Evolutionary conservation across 257 asterid species (phyloP).

Genomic region (Plantago major): DNA sequence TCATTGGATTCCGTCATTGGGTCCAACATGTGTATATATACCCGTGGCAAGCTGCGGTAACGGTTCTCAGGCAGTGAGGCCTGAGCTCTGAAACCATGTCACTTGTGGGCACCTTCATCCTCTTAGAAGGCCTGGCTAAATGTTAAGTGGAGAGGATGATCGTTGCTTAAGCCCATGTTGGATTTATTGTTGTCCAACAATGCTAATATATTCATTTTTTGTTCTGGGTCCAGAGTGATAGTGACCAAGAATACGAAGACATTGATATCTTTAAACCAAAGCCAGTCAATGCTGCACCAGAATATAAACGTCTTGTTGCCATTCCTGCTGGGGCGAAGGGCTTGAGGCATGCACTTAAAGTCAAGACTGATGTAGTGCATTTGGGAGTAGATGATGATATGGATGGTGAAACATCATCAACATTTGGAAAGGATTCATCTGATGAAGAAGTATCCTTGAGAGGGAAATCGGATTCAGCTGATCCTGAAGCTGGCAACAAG

Average conservation of each 20-base stretch:
- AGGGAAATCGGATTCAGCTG: constrained; percentile 10
- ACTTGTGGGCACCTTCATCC: too few relatives aligned
- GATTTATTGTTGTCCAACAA: too few relatives aligned
- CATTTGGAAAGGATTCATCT: constrained; percentile 39
- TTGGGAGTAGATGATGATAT: constrained; percentile 42
- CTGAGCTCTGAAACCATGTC: too few relatives aligned
- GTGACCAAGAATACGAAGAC: constrained; percentile 7
- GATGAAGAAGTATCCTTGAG: constrained; percentile 36
- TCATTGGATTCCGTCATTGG: too few relatives aligned
- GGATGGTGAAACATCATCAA: constrained; percentile 38
- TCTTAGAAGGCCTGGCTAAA: too few relatives aligned
- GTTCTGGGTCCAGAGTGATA: constrained; percentile 1
- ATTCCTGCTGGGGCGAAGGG: constrained; percentile 4
- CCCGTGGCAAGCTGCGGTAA: too few relatives aligned
- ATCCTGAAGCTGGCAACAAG: constrained; percentile 38
- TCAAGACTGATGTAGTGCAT: constrained; percentile 14
- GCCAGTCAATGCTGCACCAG: background rate
- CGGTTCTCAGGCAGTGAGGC: too few relatives aligned
- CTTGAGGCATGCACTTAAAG: constrained; percentile 1
- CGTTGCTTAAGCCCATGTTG: too few relatives aligned
- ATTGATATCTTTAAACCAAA: constrained; percentile 9
- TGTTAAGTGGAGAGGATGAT: too few relatives aligned
- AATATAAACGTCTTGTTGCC: constrained; percentile 12
- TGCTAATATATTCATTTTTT: background rate
- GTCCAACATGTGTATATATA: too few relatives aligned